These are phyloP conservation scores for Hypoxylon sp. DNA, from an alignment of 2,329 filamentous ascomycete genomes.

Conservation along the genomic window DNA sequence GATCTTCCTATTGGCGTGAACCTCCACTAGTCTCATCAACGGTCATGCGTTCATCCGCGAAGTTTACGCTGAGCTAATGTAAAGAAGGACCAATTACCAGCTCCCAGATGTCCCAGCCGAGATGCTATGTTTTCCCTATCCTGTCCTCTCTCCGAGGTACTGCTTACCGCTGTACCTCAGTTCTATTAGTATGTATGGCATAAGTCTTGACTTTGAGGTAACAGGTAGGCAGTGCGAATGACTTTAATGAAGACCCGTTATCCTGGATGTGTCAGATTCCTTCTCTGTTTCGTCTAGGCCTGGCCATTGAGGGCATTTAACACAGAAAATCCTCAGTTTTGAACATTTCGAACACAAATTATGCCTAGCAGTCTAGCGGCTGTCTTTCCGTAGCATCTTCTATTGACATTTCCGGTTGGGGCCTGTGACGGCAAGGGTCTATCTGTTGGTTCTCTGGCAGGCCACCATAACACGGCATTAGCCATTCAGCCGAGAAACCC, in stretches of 20 bases:
- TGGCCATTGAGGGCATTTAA: conserved; percentile 17
- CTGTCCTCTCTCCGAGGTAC: conserved; percentile 52
- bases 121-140: conserved; percentile 57
- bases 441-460: conserved; percentile 57
- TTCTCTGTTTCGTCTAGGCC: conserved; percentile 39
- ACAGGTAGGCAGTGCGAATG: conserved; percentile 23
- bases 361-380: conserved; percentile 41
- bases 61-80: conserved; percentile 62
- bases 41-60: conserved; percentile 68
- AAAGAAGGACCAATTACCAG: conserved; percentile 61
- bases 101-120: conserved; percentile 59
- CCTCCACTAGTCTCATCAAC: conserved; percentile 60
- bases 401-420: conserved; percentile 54
- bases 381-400: conserved; percentile 44
- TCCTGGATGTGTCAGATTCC: conserved; percentile 47
- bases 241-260: conserved; percentile 30
- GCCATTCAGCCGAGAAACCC: conserved; percentile 65
- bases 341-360: conserved; percentile 30
- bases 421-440: conserved; percentile 53
- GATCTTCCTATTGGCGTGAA: conserved; percentile 59
- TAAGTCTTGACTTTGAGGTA: conserved; percentile 33
- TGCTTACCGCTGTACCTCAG: conserved; percentile 51
- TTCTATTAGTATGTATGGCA: conserved; percentile 27
- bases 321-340: conserved; percentile 27
- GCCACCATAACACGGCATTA: conserved; percentile 61